These are phyloP conservation scores for Leptodermis oblonga DNA, from an alignment of 257 asterid species.

Conservation along the genomic window DNA sequence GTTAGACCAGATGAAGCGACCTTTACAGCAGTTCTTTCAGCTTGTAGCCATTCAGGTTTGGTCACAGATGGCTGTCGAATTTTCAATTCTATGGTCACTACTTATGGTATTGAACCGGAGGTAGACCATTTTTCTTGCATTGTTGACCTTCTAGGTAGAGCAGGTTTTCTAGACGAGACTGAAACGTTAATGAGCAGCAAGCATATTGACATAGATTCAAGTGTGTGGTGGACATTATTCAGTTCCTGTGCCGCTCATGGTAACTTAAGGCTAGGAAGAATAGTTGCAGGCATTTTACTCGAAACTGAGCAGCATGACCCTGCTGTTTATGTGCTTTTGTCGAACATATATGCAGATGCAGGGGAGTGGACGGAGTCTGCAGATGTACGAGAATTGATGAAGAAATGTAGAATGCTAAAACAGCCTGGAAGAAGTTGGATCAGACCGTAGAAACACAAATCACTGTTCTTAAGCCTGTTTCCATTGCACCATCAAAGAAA, in stretches of 20 bases:
- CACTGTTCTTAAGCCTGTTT: too few relatives aligned
- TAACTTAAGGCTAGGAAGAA: conserved; percentile 52
- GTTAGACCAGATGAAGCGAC: conserved; percentile 67
- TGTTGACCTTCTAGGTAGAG: conserved; percentile 67
- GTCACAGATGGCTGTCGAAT: conserved; percentile 54
- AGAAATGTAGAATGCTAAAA: conserved; percentile 46
- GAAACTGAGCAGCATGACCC: conserved; percentile 57
- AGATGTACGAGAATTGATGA: conserved; percentile 58
- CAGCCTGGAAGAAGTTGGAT: conserved; percentile 83
- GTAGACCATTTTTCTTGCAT: conserved; percentile 66
- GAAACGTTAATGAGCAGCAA: conserved; percentile 41
- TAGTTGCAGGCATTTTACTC: conserved; percentile 51
- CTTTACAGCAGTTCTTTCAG: conserved; percentile 77
- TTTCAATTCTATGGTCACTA: conserved; percentile 50
- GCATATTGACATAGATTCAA: conserved; percentile 41
- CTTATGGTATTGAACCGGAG: conserved; percentile 47
- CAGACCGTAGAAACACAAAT: conserved; percentile 24
- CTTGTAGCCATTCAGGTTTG: conserved; percentile 83
- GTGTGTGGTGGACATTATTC: conserved; percentile 75
- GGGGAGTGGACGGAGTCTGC: conserved; percentile 87
- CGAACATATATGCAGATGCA: conserved; percentile 72
- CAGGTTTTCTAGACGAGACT: conserved; percentile 67
- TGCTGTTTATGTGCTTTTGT: conserved; percentile 52
- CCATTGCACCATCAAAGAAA: too few relatives aligned
- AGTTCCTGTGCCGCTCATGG: conserved; percentile 71